Percentiles rank a stretch among this genome's conserved stretches.
Conservation (phyloP, 495 filamentous ascomycete genomes). For the Penicillium chermesinum region DNA sequence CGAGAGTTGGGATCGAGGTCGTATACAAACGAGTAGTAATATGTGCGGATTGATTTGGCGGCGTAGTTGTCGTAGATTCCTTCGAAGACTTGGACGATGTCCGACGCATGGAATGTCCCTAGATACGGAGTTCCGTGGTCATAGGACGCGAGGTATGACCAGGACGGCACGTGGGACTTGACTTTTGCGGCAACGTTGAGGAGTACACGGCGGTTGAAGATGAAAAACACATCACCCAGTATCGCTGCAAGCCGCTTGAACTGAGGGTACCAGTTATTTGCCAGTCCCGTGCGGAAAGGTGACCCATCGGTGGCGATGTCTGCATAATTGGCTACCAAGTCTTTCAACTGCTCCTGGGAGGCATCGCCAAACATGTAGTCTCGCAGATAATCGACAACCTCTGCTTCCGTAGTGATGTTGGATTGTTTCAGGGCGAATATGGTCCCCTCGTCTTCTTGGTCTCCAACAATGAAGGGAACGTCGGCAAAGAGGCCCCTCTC, state of each 20-base stretch:
- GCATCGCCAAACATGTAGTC: conserved; percentile 53
- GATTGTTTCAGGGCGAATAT: conserved; percentile 58
- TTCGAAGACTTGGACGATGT: conserved; percentile 62
- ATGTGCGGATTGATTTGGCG: conserved; percentile 52
- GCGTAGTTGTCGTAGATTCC: conserved; percentile 58
- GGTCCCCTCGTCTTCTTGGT: conserved; percentile 59
- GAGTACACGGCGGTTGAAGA: conserved; percentile 55
- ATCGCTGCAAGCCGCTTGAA: conserved; percentile 76
- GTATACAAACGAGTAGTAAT: conserved; percentile 63
- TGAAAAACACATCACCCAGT: conserved; percentile 65
- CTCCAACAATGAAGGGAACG: conserved; percentile 54
- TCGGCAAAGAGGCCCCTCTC: conserved; percentile 48
- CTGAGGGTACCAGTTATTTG: conserved; percentile 65
- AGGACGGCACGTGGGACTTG: conserved; percentile 53
- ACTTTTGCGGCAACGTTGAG: conserved; percentile 36
- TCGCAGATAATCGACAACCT: conserved; percentile 55
- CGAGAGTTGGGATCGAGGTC: conserved; percentile 57
- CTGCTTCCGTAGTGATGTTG: conserved; percentile 54
- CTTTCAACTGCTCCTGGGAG: conserved; percentile 35
- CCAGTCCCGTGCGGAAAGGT: conserved; percentile 58
- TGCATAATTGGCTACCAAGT: conserved; percentile 53
- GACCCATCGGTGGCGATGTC: conserved; percentile 47
- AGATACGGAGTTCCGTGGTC: conserved; percentile 62
- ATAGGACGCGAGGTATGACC: conserved; percentile 70
- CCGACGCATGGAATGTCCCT: conserved; percentile 67